A percentile compares a stretch with the other conserved stretches of the same genome.
phyloP scores from a whole-genome alignment of 2,329 filamentous ascomycete species.

The Aspergillus ibericus region DNA sequence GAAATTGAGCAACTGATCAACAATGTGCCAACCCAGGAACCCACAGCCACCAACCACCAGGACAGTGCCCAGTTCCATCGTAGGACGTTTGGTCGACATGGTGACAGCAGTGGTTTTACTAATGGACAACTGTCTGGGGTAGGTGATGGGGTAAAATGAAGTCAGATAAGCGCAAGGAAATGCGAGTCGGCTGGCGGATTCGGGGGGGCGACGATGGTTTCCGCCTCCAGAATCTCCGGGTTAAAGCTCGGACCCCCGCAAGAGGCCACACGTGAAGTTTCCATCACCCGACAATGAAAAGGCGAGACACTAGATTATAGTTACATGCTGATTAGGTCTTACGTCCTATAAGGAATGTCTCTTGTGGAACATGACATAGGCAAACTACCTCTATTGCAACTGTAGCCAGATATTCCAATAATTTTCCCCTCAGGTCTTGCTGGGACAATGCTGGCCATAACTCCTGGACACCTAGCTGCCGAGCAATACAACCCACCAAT shows the following conservation, averaged over 20 bases:
- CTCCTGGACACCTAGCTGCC: not conserved
- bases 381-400: too few relatives aligned
- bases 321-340: too few relatives aligned
- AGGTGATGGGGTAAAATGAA: not conserved
- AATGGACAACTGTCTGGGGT: not conserved
- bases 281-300: not conserved
- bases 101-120: slow-evolving; percentile 1
- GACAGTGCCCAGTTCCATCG: slow-evolving; percentile 63
- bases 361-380: too few relatives aligned
- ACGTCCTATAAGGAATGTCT: too few relatives aligned
- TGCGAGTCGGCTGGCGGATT: not conserved
- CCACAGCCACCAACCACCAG: slow-evolving; percentile 81
- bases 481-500: not conserved
- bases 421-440: not conserved
- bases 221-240: slow-evolving; percentile 7
- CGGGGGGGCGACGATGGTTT: not conserved
- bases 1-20: slow-evolving; percentile 68
- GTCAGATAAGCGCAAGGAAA: slow-evolving; percentile 19
- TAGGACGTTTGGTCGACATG: slow-evolving; percentile 34
- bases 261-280: slow-evolving; percentile 2
- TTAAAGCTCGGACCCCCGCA: slow-evolving; percentile 5
- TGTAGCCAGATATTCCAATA: too few relatives aligned
- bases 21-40: slow-evolving; percentile 80
- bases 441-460: too few relatives aligned
- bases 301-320: too few relatives aligned